Evolutionary conservation across 352 stramenopile genomes (phyloP), one percentile per base, ranked within the genome.

Genomic region (Aphanomyces cochlioides): DNA sequence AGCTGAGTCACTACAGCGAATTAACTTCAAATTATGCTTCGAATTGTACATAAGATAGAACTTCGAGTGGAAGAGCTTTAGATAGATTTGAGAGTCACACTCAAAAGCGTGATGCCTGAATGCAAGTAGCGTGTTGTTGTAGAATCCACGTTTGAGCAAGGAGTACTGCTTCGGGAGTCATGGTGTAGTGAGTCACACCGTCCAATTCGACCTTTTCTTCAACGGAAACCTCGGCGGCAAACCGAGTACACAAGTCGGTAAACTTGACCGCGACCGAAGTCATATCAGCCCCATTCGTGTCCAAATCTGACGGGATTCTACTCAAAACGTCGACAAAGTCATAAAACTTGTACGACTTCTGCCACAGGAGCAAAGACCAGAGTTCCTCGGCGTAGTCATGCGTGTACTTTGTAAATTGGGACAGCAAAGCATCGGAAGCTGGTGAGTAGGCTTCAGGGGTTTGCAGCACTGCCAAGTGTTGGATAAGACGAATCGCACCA

Each of bases 381-480:
- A 50, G 43, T 2, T 50, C 43, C 10, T 50, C 17, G 43, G 43
- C 43, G 43, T 50, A 50, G 10, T 50, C 43, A 0, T 3, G 43
- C 43, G 43, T 2, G 10, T 12, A 12, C 17, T 50, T 12, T 12
- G 17, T 50, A 2, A n/a, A n/a, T 50, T 50, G 43, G 43, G 10
- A n/a, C 43, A 50, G 10, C 10, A 50, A 12, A n/a, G 43, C 43
- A n/a, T 50, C 43, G 28, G 28, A 28, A 28, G 28, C 28, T 28
- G 28, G 28, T 28, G 28, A 28, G 2, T 28, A 28, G 28, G 28
- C 28, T 28, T 28, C 28, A 28, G 28, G 28, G 28, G 28, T 28
- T 50, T 50, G 43, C 10, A 50, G 43, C 17, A n/a, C 43, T n/a
- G 10, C 60, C 13, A 67, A 6, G 60, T 67, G 60, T 10, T 67